Evolutionary conservation across 441 rosid species (phyloP), one percentile per base, ranked within the genome.

Genomic region (Euphorbia celastroides): DNA sequence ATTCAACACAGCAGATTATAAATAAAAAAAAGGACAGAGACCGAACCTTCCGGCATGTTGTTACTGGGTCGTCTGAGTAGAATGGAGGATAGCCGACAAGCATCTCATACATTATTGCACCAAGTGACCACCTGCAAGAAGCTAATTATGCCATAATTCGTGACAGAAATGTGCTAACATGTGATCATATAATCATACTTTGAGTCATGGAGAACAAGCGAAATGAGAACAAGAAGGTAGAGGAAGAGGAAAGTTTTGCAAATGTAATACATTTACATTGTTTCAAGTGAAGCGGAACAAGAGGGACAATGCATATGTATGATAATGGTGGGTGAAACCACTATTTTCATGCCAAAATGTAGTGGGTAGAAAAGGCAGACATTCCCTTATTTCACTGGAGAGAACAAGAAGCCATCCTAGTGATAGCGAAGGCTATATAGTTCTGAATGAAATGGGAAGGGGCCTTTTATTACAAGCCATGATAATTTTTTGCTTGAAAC

Each of bases 61-160:
- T 89, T 46, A 89, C 84, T 55, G 99, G 95, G 70, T 91, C 97
- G 74, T 91, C 96, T 0, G 97, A 82, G 75, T 93, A 89, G 71
- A 93, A 93, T 62, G 97, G 99, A n/a, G 99, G 95, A 74, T 86
- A 93, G 50, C 97, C 99, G 73, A 93, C 88, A 44, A 91, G 97
- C 97, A 93, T 93, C 78, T 91, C 97, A 74, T 93, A 91, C 97
- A 91, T 84, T 75, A 91, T 91, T 32, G 99, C 97, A 72, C 97
- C 97, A 58, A 91, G 95, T 20, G 99, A 93, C 97, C 97, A 90
- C 97, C 97, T 90, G 80, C 77, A 79, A 3, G 67, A 65, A 76
- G 56, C 52, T 25, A 57, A 74, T 44, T 56, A 70, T 23, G 50
- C 73, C 74, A 65, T 26, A 67, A 48, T 61, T 64, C 22, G 34